Base-by-base conservation (phyloP, 495 filamentous ascomycete species). In the Immersiella caudata region DNA sequence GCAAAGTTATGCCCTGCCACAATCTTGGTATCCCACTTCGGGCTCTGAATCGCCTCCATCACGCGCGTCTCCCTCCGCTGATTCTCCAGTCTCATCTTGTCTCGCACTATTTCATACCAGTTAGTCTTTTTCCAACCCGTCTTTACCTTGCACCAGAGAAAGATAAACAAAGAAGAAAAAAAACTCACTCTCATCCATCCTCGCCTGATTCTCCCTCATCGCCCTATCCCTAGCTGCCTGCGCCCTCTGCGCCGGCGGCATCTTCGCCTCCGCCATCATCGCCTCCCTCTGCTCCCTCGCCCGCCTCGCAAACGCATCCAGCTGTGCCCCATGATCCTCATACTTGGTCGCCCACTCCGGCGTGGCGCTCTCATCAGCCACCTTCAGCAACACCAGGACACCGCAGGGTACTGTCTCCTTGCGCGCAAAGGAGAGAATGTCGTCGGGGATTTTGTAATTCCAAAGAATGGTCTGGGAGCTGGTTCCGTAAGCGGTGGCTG, bases 361-460 rank as follows among this genome's bases (percentile, higher is more conserved):
- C 6, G 86, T 88, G 2, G 75, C 75, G 0, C 75, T 75, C 69
- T 85, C 81, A 61, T 83, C 78, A 7, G 88, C 78, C 0, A 86
- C 67, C 57, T 73, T 79, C 0, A 89, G 77, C 8, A 88, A 67
- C 4, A 88, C 87, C 36, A 90, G 78, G 58, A 90, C 77, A 33
- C 87, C 88, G 77, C 87, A 89, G 2, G 88, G 88, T 3, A 90
- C 79, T 7, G 83, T 83, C 52, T 84, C 82, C 18, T 79, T 79
- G 5, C 81, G 78, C 18, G 84, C 75, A 61, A 89, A 84, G 6
- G 76, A 60, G 1, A 86, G 70, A 46, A 89, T 78, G 33, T 80
- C 76, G 54, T 82, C 79, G 1, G 87, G 85, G 65, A 88, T 86
- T 62, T 82, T 79, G 77, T 85, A 89, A 71, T 82, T 85, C 87